Evolutionary conservation across 2,329 filamentous ascomycete genomes (phyloP).

Genomic region (Metarhizium album): DNA sequence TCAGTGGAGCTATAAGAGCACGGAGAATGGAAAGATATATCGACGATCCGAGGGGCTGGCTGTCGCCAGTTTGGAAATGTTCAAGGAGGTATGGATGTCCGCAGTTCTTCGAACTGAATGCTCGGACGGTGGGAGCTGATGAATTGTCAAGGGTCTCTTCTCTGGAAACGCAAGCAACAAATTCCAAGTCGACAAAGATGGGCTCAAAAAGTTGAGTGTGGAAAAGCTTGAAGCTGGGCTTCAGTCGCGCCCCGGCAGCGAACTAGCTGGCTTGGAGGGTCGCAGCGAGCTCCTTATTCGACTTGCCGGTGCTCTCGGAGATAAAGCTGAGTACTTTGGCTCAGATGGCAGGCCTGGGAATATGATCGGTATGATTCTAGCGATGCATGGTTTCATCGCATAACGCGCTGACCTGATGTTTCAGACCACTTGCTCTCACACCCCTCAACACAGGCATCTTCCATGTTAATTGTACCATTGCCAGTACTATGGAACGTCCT

Average conservation of each 20-base stretch:
- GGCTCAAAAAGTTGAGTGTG: constrained; percentile 61
- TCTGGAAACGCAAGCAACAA: constrained; percentile 73
- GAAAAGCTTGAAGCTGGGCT: constrained; percentile 69
- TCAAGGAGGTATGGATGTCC: constrained; percentile 51
- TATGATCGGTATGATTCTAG: constrained; percentile 64
- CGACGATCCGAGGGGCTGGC: constrained; percentile 81
- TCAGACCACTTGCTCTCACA: constrained; percentile 87
- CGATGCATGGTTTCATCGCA: background rate
- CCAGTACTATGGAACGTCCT: constrained; percentile 85
- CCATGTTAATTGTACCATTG: constrained; percentile 75
- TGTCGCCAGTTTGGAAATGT: constrained; percentile 73
- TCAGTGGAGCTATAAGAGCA: constrained; percentile 85
- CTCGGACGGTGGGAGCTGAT: background rate
- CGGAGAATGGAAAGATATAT: constrained; percentile 75
- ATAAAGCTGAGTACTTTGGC: constrained; percentile 77
- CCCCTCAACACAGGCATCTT: constrained; percentile 78
- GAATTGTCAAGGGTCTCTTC: constrained; percentile 54
- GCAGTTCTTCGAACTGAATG: background rate
- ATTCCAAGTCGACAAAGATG: constrained; percentile 80
- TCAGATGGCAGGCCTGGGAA: constrained; percentile 78
- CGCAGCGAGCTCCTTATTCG: constrained; percentile 68
- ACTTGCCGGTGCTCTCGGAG: constrained; percentile 61
- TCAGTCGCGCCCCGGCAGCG: constrained; percentile 72
- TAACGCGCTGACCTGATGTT: background rate
- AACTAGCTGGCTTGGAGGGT: constrained; percentile 75